phyloP scores from a whole-genome alignment of 2,329 filamentous ascomycete genomes.

The Zasmidium angulare region DNA sequence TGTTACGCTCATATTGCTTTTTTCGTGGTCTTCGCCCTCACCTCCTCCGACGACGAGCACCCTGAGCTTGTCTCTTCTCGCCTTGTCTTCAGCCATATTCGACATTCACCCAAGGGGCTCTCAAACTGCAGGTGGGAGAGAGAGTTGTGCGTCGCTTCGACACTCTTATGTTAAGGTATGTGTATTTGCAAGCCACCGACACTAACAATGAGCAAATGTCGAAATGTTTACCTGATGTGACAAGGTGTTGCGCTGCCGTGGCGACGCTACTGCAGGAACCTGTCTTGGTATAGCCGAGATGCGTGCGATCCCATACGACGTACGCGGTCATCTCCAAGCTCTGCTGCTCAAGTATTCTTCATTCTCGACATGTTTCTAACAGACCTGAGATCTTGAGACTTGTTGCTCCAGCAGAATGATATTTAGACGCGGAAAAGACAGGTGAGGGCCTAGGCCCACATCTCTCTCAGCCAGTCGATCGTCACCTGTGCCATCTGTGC shows the following conservation, averaged over 20 bases:
- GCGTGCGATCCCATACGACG: too few relatives aligned
- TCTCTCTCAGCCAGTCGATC: too few relatives aligned
- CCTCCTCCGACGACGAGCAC: constrained; percentile 19
- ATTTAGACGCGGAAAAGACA: too few relatives aligned
- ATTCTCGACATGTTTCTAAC: too few relatives aligned
- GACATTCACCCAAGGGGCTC: not conserved
- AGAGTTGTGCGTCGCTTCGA: not conserved
- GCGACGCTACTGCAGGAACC: not conserved
- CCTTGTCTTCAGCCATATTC: not conserved
- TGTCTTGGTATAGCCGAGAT: not conserved
- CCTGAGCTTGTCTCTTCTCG: not conserved
- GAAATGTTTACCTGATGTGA: not conserved
- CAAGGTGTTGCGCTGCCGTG: not conserved
- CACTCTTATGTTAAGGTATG: not conserved
- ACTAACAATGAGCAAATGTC: too few relatives aligned
- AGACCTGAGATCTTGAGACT: too few relatives aligned
- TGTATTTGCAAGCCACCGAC: not conserved
- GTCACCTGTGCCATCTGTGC: too few relatives aligned
- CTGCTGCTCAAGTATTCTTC: too few relatives aligned
- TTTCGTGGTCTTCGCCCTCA: not conserved
- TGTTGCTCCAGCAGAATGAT: too few relatives aligned
- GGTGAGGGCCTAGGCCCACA: too few relatives aligned
- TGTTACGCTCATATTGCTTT: not conserved
- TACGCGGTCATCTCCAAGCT: too few relatives aligned
- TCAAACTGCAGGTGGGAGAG: too few relatives aligned